Base-by-base conservation (phyloP, 495 filamentous ascomycete species). In the Neurospora sp. region DNA sequence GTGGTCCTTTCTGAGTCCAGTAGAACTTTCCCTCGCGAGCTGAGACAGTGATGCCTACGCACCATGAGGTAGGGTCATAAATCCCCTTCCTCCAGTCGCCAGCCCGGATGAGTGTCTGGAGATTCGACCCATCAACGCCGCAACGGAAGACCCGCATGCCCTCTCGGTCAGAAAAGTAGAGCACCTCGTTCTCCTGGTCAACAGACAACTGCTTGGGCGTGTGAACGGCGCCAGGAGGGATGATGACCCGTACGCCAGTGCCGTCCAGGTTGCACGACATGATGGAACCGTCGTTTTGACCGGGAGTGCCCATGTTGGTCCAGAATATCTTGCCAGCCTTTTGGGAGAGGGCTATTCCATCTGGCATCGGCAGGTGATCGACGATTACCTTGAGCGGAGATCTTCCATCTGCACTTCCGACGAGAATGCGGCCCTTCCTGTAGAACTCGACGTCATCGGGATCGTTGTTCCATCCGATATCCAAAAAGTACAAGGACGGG, bases 101-200 rank as follows among this genome's bases (percentile, higher is more conserved):
- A 44, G 80, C 80, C 59, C 84, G 77, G 23, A 85, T 75, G 1
- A 88, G 59, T 3, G 83, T 76, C 69, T 87, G 80, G n/a, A 83
- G 82, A 14, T 82, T 77, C 0, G 73, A 80, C 8, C 87, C 87
- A 71, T 88, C 86, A 20, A 81, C 80, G 70, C 83, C 79, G 72
- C 82, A 83, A 0, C 86, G 80, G 42, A 85, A 75, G 1, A 90
- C 82, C 5, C 83, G 66, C 76, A 84, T 79, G 2, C 88, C 88
- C 71, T 89, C 88, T 0, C 88, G 86, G 73, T 90, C 88, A 46
- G 82, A 86, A 69, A 86, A 86, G 76, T 88, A 89, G 1, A 89
- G 39, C 69, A 76, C 76, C 5, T 71, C 40, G 41, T 37, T 70
- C 44, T 82, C 79, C 23, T 76, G 39, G 5, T 78, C 76, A 6